Conservation (phyloP, 768 basidiomycete species). For the Xerocomus spinulosus region DNA sequence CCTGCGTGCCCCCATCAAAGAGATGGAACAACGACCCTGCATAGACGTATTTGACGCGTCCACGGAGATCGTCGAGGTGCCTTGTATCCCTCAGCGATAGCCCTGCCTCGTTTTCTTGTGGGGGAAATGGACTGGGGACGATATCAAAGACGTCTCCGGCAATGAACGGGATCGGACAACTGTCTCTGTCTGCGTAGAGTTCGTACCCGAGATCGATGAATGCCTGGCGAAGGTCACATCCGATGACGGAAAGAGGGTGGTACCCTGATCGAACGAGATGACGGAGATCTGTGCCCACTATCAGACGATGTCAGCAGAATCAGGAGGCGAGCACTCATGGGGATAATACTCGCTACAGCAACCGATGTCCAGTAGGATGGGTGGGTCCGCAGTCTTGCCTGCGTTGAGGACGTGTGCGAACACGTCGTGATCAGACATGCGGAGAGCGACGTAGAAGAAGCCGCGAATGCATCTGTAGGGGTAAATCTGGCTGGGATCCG, state of each 20-base stretch:
- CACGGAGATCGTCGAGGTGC: conserved; percentile 21
- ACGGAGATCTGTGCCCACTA: background rate
- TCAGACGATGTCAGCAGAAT: background rate
- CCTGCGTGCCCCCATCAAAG: conserved; percentile 32
- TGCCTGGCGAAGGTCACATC: background rate
- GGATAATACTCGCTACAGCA: background rate
- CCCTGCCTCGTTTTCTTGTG: background rate
- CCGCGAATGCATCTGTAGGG: background rate
- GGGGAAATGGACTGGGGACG: conserved; percentile 1
- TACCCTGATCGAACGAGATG: background rate
- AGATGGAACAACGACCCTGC: conserved; percentile 34
- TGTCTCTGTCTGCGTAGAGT: background rate
- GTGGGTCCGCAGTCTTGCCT: background rate
- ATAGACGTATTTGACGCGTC: conserved; percentile 27
- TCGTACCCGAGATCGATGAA: conserved; percentile 1
- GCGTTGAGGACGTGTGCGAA: background rate
- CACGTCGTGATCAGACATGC: background rate
- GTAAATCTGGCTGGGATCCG: background rate
- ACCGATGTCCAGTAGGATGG: background rate
- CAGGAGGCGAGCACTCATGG: background rate
- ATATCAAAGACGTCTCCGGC: conserved; percentile 28
- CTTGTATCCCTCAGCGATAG: conserved; percentile 4
- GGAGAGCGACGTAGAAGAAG: background rate
- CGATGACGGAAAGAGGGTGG: background rate
- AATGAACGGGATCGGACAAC: conserved; percentile 27